Percentiles rank a stretch among this genome's conserved stretches.
Evolutionary conservation across 148 eudicot genomes (phyloP).

Genomic region (Silene uniflora): DNA sequence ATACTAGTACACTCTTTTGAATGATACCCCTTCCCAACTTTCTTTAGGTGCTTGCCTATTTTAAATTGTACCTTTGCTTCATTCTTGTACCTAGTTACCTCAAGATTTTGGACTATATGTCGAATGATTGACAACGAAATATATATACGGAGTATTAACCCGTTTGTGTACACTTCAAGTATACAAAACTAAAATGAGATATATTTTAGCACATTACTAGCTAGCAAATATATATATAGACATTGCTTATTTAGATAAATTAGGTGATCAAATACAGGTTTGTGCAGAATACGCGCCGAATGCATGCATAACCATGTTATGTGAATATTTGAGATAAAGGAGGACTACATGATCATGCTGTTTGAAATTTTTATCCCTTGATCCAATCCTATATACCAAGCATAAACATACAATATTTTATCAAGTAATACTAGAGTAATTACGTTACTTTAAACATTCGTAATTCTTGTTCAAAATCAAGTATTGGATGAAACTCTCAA

Average conservation of each 20-base stretch:
- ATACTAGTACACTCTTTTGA: constrained; percentile 1
- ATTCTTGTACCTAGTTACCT: neutral
- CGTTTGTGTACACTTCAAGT: too few relatives aligned
- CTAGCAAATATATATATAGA: too few relatives aligned
- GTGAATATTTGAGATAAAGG: neutral
- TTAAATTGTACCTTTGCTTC: neutral
- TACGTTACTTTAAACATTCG: neutral
- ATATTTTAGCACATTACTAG: too few relatives aligned
- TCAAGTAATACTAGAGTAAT: neutral
- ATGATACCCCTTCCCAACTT: neutral
- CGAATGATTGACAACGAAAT: neutral
- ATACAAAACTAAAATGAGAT: too few relatives aligned
- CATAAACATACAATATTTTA: too few relatives aligned
- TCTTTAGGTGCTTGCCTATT: neutral
- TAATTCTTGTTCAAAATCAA: neutral
- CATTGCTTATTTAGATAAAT: too few relatives aligned
- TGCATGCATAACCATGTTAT: neutral
- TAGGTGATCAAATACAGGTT: too few relatives aligned
- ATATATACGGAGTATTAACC: neutral
- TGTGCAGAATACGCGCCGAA: too few relatives aligned
- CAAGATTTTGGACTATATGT: neutral
- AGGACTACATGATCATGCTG: too few relatives aligned
- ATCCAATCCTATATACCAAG: too few relatives aligned
- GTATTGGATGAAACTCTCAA: neutral
- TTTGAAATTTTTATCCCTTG: neutral